These are phyloP conservation scores for Medakamo hakoo DNA, from an alignment of 139 green algal species.

Conservation along the genomic window DNA sequence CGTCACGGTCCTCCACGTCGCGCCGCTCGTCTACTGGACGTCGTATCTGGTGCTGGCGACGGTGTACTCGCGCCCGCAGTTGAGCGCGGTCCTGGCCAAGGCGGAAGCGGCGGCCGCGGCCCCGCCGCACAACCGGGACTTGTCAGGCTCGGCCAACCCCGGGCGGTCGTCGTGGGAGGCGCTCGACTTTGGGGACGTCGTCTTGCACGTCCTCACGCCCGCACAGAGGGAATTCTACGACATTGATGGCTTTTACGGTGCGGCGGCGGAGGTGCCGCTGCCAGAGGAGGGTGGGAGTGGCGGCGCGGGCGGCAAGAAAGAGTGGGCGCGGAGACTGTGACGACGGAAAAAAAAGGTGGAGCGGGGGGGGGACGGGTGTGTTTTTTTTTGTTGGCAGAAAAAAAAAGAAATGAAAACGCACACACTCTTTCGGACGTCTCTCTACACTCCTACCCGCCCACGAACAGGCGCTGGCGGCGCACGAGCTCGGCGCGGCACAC, in stretches of 20 bases:
- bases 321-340: background rate
- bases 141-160: background rate
- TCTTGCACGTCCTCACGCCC: slow-evolving; percentile 40
- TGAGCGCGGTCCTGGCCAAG: slow-evolving; percentile 44
- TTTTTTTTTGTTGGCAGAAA: background rate
- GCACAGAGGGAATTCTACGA: slow-evolving; percentile 47
- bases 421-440: no score
- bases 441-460: slow-evolving; percentile 4
- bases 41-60: slow-evolving; percentile 38
- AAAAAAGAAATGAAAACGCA: background rate
- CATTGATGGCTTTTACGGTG: slow-evolving; percentile 41
- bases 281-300: background rate
- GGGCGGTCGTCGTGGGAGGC: slow-evolving; percentile 26
- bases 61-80: slow-evolving; percentile 39
- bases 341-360: no score
- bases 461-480: slow-evolving; percentile 54
- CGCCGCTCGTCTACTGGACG: slow-evolving; percentile 40
- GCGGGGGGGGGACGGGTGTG: no score
- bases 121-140: slow-evolving; percentile 6
- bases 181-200: slow-evolving; percentile 38
- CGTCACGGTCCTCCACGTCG: slow-evolving; percentile 45
- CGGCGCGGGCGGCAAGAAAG: background rate
- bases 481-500: slow-evolving; percentile 53
- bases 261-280: slow-evolving; percentile 36
- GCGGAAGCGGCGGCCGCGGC: slow-evolving; percentile 29